Evolutionary conservation across 2,329 filamentous ascomycete genomes (phyloP).

Genomic region (Elsinoe fawcettii): DNA sequence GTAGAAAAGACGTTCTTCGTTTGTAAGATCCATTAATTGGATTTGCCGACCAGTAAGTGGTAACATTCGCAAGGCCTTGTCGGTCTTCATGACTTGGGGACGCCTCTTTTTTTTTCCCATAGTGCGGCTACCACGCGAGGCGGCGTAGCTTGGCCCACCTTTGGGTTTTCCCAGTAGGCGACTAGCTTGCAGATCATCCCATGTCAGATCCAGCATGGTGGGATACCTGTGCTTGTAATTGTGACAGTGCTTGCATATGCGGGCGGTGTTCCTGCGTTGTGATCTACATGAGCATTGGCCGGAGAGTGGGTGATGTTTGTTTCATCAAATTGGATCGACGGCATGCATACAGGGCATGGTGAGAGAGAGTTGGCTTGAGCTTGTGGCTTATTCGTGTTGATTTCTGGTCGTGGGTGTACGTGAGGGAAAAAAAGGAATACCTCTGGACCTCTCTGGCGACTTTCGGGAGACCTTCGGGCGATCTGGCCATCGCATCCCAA

Average conservation of each 20-base stretch:
- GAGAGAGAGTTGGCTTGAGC: neutral
- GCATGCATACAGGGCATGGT: neutral
- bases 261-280: slow-evolving; percentile 13
- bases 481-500: neutral
- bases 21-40: neutral
- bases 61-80: neutral
- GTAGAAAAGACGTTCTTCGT: slow-evolving; percentile 6
- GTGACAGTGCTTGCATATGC: neutral
- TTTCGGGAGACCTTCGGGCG: slow-evolving; percentile 8
- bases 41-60: neutral
- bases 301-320: neutral
- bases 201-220: slow-evolving; percentile 15
- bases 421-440: neutral
- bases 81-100: neutral
- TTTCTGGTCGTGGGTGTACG: neutral
- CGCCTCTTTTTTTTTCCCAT: neutral
- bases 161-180: neutral
- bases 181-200: slow-evolving; percentile 6
- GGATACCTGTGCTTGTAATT: neutral
- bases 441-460: neutral
- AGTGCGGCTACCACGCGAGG: slow-evolving; percentile 10
- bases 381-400: neutral
- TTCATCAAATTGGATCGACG: neutral
- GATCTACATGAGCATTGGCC: slow-evolving; percentile 12
- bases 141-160: slow-evolving; percentile 4